These are phyloP conservation scores for Pleurotus citrinopileatus DNA, from an alignment of 768 basidiomycete species.

Conservation along the genomic window DNA sequence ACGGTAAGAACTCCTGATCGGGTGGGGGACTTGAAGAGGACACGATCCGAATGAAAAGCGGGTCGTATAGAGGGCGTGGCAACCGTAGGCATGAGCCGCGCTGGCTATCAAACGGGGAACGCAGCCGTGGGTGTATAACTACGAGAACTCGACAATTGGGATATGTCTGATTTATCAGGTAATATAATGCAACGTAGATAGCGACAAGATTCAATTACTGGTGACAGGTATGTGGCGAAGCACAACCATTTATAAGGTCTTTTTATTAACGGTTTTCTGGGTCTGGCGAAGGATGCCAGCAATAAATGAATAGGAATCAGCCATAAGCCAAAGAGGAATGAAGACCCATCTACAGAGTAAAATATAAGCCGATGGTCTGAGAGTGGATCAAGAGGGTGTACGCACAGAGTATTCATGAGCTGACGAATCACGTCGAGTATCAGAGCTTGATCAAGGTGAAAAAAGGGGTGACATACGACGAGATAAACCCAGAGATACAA, in stretches of 20 bases:
- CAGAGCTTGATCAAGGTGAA: not conserved
- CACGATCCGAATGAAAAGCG: too few species aligned
- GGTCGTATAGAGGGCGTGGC: too few species aligned
- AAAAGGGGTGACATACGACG: conserved; percentile 45
- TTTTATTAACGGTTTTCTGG: conserved; percentile 18
- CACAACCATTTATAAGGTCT: not conserved
- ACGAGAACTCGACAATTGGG: too few species aligned
- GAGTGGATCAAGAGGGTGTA: not conserved
- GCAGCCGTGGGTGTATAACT: too few species aligned
- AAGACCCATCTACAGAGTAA: conserved; percentile 79
- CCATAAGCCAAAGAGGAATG: conserved; percentile 74
- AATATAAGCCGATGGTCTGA: not conserved
- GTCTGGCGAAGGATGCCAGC: conserved; percentile 51
- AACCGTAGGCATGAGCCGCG: too few species aligned
- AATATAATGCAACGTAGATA: too few species aligned
- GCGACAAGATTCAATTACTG: too few species aligned
- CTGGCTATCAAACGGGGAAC: too few species aligned
- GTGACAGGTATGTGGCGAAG: too few species aligned
- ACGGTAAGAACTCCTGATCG: too few species aligned
- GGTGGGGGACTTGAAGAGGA: too few species aligned
- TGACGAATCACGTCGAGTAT: conserved; percentile 22
- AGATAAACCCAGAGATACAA: conserved; percentile 82
- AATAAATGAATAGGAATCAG: conserved; percentile 74
- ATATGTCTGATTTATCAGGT: too few species aligned
- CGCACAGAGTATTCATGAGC: conserved; percentile 83